Evolutionary conservation across 352 stramenopile genomes (phyloP).

Genomic region (Globisporangium emineosum): DNA sequence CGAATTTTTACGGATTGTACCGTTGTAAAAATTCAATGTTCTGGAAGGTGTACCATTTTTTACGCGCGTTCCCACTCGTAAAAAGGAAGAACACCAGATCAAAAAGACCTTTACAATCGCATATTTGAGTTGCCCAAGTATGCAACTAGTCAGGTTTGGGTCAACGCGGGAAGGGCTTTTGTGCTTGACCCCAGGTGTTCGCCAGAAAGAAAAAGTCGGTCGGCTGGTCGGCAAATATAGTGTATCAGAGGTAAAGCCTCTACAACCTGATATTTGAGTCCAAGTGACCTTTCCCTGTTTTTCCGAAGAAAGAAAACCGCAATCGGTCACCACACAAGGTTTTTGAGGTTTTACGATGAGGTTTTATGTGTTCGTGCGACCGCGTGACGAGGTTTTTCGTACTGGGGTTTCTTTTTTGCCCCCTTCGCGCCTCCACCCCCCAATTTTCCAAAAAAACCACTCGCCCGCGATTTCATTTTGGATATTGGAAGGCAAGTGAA

Average conservation of each 20-base stretch:
- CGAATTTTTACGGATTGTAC: slow-evolving; percentile 12
- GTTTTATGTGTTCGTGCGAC: not conserved
- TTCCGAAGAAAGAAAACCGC: not conserved
- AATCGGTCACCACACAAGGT: not conserved
- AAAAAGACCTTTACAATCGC: not conserved
- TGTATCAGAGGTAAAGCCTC: not conserved
- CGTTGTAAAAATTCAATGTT: slow-evolving; percentile 12
- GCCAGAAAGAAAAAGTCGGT: slow-evolving; percentile 4
- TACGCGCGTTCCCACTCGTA: slow-evolving; percentile 3
- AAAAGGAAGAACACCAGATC: slow-evolving; percentile 7
- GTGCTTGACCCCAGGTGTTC: not conserved
- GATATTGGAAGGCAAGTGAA: slow-evolving; percentile 11
- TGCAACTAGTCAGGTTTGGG: not conserved
- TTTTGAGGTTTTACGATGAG: not conserved
- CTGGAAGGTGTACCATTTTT: slow-evolving; percentile 15
- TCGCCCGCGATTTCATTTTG: slow-evolving; percentile 4
- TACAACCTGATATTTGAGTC: not conserved
- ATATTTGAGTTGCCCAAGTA: not conserved
- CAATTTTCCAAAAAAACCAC: slow-evolving; percentile 10
- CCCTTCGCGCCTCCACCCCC: not conserved
- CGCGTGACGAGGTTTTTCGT: not conserved
- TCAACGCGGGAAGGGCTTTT: not conserved
- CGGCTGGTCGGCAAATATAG: not conserved
- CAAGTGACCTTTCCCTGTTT: slow-evolving; percentile 18
- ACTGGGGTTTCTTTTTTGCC: not conserved